Evolutionary conservation across 768 basidiomycete species (phyloP).

Genomic region (Auriscalpium orientale): DNA sequence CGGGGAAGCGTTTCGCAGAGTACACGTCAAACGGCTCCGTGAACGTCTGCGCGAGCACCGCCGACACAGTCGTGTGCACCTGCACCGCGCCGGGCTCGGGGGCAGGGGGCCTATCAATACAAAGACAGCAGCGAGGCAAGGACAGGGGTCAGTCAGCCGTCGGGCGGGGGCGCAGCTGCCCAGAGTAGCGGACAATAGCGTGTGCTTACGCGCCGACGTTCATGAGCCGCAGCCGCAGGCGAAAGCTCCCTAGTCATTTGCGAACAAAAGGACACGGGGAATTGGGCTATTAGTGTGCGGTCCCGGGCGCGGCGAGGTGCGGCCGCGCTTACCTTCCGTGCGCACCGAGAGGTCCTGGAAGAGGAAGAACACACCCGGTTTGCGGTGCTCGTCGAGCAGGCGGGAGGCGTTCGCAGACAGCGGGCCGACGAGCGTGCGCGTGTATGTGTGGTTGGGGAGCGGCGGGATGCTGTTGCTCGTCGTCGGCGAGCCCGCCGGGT

Average conservation of each 20-base stretch:
- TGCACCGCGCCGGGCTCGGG: constrained; percentile 59
- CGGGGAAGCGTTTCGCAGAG: constrained; percentile 92
- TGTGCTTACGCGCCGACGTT: constrained; percentile 82
- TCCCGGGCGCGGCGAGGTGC: constrained; percentile 2
- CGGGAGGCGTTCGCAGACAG: constrained; percentile 81
- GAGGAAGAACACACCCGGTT: constrained; percentile 87
- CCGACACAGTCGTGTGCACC: constrained; percentile 62
- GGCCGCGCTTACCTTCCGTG: constrained; percentile 62
- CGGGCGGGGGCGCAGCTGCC: constrained; percentile 2
- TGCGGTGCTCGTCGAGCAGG: constrained; percentile 77
- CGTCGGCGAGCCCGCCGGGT: constrained; percentile 25
- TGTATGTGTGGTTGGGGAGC: constrained; percentile 64
- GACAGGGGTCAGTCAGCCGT: constrained; percentile 4
- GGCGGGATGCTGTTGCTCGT: constrained; percentile 30
- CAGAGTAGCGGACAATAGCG: constrained; percentile 5
- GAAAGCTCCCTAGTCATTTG: constrained; percentile 61
- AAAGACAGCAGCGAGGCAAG: neutral
- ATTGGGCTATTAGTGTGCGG: constrained; percentile 5
- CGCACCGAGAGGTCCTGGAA: constrained; percentile 92
- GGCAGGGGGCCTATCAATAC: constrained; percentile 49
- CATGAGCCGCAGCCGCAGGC: constrained; percentile 81
- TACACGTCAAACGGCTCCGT: constrained; percentile 81
- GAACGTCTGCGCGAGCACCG: constrained; percentile 78
- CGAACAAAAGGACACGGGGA: neutral
- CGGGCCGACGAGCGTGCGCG: constrained; percentile 85